Evolutionary conservation across 306 rosid genomes (phyloP).

Genomic region (Prinsepia uniflora): DNA sequence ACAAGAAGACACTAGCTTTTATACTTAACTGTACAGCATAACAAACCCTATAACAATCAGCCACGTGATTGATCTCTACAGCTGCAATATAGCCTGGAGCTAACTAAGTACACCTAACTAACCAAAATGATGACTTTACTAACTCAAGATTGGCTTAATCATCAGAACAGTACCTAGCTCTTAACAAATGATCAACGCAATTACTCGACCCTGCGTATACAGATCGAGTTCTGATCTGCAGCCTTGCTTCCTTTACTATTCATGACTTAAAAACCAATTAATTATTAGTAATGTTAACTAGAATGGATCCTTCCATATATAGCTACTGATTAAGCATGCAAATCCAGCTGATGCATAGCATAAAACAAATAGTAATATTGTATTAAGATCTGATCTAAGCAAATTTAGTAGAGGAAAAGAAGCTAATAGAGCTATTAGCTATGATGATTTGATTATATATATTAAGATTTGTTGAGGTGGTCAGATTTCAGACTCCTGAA

Average conservation of each 20-base stretch:
- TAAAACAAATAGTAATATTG: neutral
- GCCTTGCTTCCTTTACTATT: neutral
- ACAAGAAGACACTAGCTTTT: too few species aligned
- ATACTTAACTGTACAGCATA: too few species aligned
- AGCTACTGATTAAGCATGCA: conserved; percentile 5
- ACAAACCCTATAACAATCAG: too few species aligned
- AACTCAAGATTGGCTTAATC: too few species aligned
- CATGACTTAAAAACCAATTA: neutral
- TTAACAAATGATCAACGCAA: neutral
- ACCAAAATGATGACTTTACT: too few species aligned
- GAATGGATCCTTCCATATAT: neutral
- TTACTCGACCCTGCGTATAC: neutral
- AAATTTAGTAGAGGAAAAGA: neutral
- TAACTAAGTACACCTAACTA: too few species aligned
- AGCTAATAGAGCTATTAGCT: neutral
- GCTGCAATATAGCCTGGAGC: too few species aligned
- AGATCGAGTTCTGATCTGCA: neutral
- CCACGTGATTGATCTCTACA: too few species aligned
- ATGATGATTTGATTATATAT: neutral
- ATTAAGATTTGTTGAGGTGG: neutral
- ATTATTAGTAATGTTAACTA: neutral
- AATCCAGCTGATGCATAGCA: neutral
- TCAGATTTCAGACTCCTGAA: neutral
- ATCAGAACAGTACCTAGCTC: neutral
- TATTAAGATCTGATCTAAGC: neutral